Evolutionary conservation across 2,329 filamentous ascomycete genomes (phyloP).

Genomic region (Fusarium verrucosum): DNA sequence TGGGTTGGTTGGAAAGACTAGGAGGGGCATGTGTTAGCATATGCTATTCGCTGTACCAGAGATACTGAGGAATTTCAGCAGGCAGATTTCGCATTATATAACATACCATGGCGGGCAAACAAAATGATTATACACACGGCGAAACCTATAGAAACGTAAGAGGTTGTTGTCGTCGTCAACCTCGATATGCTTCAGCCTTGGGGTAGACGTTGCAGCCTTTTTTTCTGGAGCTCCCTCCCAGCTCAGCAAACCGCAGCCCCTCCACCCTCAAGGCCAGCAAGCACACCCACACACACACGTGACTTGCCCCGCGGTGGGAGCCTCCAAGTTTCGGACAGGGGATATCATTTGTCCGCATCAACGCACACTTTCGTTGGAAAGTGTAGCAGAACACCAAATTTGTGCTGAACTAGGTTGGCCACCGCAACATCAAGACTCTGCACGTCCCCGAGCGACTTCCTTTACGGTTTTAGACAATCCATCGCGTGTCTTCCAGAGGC

Average conservation of each 20-base stretch:
- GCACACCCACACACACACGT: slow-evolving; percentile 46
- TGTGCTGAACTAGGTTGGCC: slow-evolving; percentile 45
- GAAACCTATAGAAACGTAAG: slow-evolving; percentile 37
- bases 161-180: slow-evolving; percentile 41
- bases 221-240: slow-evolving; percentile 45
- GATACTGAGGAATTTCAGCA: background rate
- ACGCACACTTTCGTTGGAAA: slow-evolving; percentile 53
- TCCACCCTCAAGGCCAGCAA: slow-evolving; percentile 37
- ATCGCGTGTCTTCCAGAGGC: slow-evolving; percentile 34
- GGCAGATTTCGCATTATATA: background rate
- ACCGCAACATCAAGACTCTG: slow-evolving; percentile 44
- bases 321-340: slow-evolving; percentile 45
- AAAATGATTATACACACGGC: slow-evolving; percentile 33
- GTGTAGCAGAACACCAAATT: slow-evolving; percentile 53
- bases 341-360: slow-evolving; percentile 53
- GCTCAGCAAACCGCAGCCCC: slow-evolving; percentile 41
- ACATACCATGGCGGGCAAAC: slow-evolving; percentile 43
- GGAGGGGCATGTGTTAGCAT: slow-evolving; percentile 44
- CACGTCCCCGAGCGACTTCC: slow-evolving; percentile 42
- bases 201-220: slow-evolving; percentile 44
- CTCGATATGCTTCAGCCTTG: slow-evolving; percentile 45
- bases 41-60: background rate
- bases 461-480: slow-evolving; percentile 36
- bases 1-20: slow-evolving; percentile 86
- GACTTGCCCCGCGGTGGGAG: slow-evolving; percentile 53